Base-by-base conservation (phyloP, 371 early-diverging fungal genomes). In the Mortierella sp. region DNA sequence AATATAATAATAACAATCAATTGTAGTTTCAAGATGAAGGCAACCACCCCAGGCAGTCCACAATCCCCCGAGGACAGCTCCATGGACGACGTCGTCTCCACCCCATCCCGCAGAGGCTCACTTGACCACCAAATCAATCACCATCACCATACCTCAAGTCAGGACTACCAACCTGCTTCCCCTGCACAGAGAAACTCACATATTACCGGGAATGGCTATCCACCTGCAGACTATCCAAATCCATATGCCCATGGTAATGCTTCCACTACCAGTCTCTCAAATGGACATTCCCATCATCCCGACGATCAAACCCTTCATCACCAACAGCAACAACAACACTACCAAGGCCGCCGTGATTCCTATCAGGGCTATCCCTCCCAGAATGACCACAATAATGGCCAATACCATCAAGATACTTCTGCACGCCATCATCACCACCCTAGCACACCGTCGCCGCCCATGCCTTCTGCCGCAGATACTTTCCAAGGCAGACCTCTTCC, bases 401-500 rank as follows among this genome's bases (percentile, higher is more conserved):
- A 60, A 60, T 61, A 68, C 47, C 58, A 28, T 60, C 63, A 58
- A 41, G 66, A 72, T 58, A 60, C 43, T 3, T 21, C 47, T 41
- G 32, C 33, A 48, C 64, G 47, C 47, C 73, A 13, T 28, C 57
- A 13, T 38, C 62, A 24, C 24, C 61, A 50, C 43, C 48, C 16
- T 43, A 58, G 55, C 1, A 62, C 64, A 0, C 69, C 63, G 10
- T 68, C 79, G 21, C 79, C 79, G 3, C 79, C 79, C 3, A 50
- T 74, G 22, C 74, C 79, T 24, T 73, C 79, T 16, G 36, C 65
- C n/a, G 52, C 79, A 3, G 79, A 79, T 7, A 55, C 38, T 53
- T 79, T 70, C 67, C 79, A 79, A 40, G 79, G 79, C 47, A 57
- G 79, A 15, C 59, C 74, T 21, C 45, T 79, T 3, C 79, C 79